These are phyloP conservation scores for Saturnispora galanensis DNA, from an alignment of 805 yeast species.

Conservation along the genomic window DNA sequence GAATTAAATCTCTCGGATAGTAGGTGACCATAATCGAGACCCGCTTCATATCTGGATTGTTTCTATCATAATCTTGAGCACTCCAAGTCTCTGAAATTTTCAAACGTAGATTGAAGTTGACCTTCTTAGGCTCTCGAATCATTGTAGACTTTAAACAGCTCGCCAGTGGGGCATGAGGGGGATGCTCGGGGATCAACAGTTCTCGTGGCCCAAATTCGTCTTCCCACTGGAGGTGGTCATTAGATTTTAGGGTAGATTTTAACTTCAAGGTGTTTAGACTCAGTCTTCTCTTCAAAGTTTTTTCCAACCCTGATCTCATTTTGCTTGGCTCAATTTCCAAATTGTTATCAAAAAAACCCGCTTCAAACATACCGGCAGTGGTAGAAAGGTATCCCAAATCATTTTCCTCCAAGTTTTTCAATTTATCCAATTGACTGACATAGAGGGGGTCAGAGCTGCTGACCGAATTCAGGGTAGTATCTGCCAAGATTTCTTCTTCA, in stretches of 20 bases:
- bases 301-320: background rate
- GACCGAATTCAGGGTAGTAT: background rate
- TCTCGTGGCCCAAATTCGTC: too few species aligned
- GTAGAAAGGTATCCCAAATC: constrained; percentile 32
- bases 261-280: too few species aligned
- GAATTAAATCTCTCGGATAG: constrained; percentile 41
- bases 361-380: constrained; percentile 32
- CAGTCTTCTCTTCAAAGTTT: background rate
- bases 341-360: constrained; percentile 24
- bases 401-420: background rate
- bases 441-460: constrained; percentile 1
- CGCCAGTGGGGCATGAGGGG: background rate
- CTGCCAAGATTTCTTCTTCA: background rate
- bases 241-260: too few species aligned
- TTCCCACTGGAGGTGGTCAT: too few species aligned
- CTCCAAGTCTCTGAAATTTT: constrained; percentile 36
- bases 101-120: background rate
- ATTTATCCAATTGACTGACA: background rate
- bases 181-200: too few species aligned
- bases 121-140: background rate
- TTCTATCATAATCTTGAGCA: constrained; percentile 42
- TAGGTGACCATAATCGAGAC: constrained; percentile 32
- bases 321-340: background rate
- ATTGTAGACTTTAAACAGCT: constrained; percentile 9
- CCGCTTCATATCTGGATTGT: constrained; percentile 42